Base-by-base conservation (phyloP, 768 basidiomycete species). In the Boletales sp. region DNA sequence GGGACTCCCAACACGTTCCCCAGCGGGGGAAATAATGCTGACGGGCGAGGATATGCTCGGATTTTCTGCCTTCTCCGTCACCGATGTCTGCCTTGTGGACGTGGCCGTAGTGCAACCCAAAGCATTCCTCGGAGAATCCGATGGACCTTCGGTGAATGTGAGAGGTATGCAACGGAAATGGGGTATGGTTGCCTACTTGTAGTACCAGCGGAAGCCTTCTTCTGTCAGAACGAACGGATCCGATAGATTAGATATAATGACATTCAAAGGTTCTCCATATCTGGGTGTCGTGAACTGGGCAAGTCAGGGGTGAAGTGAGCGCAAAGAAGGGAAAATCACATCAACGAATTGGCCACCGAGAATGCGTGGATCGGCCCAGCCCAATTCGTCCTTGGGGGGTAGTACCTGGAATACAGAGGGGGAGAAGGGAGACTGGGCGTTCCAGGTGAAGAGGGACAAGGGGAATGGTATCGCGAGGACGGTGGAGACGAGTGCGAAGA, bases 1-100 rank as follows among this genome's bases (percentile, higher is more conserved):
- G 66, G 58, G 82, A 89, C 74, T 94, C 90, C 87, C 91, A 90
- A 66, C 91, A 94, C 0, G 89, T 89, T 25, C 91, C 91, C 77
- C 82, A 84, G 33, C 84, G 69, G 5, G 90, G 88, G 57, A 80
- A 79, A 67, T 90, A 91, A 54, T 84, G 74, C 57, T 94, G 90
- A 19, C 91, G 80, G 19, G 83, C 84, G 41, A 93, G 78, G 62
- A 83, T 79, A 53, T 82, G 77, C 62, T 94, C 85, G 0, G 70
- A 64, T 62, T 84, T 84, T 59, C 76, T 77, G 3, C 83, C 83
- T 46, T 86, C 81, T 1, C 90, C 91, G 58, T 94, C 91, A 25
- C 91, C 91, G 8, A 94, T 78, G 64, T 94, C 75, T 13, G 91
- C 92, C 41, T 82, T 73, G 62, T 94, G 91, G 32, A 84, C 71